Percentiles rank a stretch among this genome's conserved stretches.
phyloP scores from a whole-genome alignment of 768 basidiomycete genomes.

The Pluteus cervinus region DNA sequence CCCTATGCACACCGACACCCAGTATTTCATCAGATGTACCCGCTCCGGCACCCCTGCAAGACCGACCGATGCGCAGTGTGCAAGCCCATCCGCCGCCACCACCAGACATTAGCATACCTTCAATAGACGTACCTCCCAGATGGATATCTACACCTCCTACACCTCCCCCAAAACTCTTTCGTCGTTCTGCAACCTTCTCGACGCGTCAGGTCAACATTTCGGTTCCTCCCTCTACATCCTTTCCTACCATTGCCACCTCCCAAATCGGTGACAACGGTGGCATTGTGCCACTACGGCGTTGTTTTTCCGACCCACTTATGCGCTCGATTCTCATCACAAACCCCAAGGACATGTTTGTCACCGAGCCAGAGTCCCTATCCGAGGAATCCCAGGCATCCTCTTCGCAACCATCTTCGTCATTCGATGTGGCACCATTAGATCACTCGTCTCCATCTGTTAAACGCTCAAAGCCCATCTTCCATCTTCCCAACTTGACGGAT shows the following conservation, averaged over 20 bases:
- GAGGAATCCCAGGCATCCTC: too few species aligned
- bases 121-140: too few species aligned
- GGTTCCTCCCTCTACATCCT: conserved; percentile 39
- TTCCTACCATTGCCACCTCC: conserved; percentile 30
- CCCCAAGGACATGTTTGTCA: too few species aligned
- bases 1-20: conserved; percentile 44
- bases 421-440: conserved; percentile 6
- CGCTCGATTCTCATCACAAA: too few species aligned
- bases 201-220: conserved; percentile 24
- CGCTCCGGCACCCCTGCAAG: conserved; percentile 9
- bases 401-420: conserved; percentile 9
- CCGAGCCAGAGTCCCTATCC: too few species aligned
- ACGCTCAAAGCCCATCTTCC: conserved; percentile 26
- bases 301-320: too few species aligned
- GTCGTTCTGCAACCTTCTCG: conserved; percentile 29
- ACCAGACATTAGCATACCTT: too few species aligned
- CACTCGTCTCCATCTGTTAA: conserved; percentile 1
- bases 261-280: too few species aligned
- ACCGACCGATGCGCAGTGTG: conserved; percentile 12
- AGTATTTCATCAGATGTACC: conserved; percentile 22
- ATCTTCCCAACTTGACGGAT: conserved; percentile 19
- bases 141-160: conserved; percentile 59
- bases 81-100: too few species aligned
- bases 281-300: too few species aligned
- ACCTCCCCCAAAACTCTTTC: conserved; percentile 39